Evolutionary conservation across 1,139 yeast species (phyloP).

Genomic region (Sporopachydermia cereana): DNA sequence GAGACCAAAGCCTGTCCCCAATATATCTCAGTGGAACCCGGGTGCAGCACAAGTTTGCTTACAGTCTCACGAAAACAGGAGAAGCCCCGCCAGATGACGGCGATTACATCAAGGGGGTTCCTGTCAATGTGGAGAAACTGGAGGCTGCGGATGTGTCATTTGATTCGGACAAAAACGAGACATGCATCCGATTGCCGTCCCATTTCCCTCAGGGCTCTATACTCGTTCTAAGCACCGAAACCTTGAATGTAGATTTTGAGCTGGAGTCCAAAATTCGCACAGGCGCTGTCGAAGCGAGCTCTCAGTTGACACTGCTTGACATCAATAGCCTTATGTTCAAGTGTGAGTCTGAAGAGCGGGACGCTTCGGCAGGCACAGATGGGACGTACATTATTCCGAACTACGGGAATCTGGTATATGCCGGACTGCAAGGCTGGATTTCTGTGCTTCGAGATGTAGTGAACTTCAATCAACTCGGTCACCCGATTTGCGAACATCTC

Average conservation of each 20-base stretch:
- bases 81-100: constrained; percentile 33
- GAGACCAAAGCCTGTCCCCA: constrained; percentile 46
- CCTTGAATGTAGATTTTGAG: constrained; percentile 40
- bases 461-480: constrained; percentile 65
- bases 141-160: constrained; percentile 37
- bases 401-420: constrained; percentile 64
- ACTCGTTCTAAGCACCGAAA: constrained; percentile 63
- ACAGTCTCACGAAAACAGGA: constrained; percentile 42
- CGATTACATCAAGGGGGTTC: constrained; percentile 41
- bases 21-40: constrained; percentile 53
- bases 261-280: constrained; percentile 53
- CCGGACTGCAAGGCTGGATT: constrained; percentile 92
- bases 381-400: constrained; percentile 70
- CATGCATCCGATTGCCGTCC: constrained; percentile 44
- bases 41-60: constrained; percentile 50
- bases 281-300: constrained; percentile 69
- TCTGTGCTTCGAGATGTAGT: constrained; percentile 54
- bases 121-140: constrained; percentile 47
- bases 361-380: constrained; percentile 54
- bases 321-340: constrained; percentile 65
- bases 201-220: constrained; percentile 84
- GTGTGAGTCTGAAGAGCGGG: constrained; percentile 83
- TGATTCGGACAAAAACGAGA: constrained; percentile 25
- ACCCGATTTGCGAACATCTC: constrained; percentile 70
- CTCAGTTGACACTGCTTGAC: constrained; percentile 49